Evolutionary conservation across 2,329 filamentous ascomycete genomes (phyloP), one percentile per base, ranked within the genome.

Genomic region (Colletotrichum costaricense): DNA sequence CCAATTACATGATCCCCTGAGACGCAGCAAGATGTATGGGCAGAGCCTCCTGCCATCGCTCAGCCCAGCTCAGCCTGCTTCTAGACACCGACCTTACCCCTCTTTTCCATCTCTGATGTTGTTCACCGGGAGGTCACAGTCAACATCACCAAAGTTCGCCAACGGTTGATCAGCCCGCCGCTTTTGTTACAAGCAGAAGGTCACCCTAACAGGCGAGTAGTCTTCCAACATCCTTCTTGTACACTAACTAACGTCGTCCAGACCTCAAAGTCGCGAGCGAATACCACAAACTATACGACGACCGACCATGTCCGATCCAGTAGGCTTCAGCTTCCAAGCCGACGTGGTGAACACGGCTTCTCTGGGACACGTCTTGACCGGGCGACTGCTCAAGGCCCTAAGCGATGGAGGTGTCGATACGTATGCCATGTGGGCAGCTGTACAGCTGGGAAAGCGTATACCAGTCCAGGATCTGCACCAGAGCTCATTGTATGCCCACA

Each of bases 381-480:
- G 63, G 0, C 30, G 62, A 12, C 30, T 71, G 0, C 14, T 67
- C 12, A 67, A 71, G 33, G 56, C 63, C 1, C 30, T 71, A 4
- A 67, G 68, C 14, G 68, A 71, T n/a, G 63, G 55, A 5, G 33
- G 55, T 2, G 63, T 71, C 24, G 33, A 71, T 2, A 62, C 63
- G 0, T 67, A 67, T 2, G 56, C 68, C 0, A 8, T 67, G 2
- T 35, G 30, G 12, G 16, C 68, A 1, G 46, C 68, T 0, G 38
- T 71, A 3, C 65, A 64, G n/a, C 8, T 71, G 3, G 68, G 68
- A 3, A 42, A 64, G 1, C 42, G 38, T 3, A 5, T 67, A 0
- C 56, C 63, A 0, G 33, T 49, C 0, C 63, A 35, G 1, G 2
- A n/a, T 7, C 19, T 24, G 0, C 26, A 60, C 1, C 16, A 49